These are phyloP conservation scores for Rhizophagus clarus DNA, from an alignment of 192 early-diverging fungal species.

Conservation along the genomic window DNA sequence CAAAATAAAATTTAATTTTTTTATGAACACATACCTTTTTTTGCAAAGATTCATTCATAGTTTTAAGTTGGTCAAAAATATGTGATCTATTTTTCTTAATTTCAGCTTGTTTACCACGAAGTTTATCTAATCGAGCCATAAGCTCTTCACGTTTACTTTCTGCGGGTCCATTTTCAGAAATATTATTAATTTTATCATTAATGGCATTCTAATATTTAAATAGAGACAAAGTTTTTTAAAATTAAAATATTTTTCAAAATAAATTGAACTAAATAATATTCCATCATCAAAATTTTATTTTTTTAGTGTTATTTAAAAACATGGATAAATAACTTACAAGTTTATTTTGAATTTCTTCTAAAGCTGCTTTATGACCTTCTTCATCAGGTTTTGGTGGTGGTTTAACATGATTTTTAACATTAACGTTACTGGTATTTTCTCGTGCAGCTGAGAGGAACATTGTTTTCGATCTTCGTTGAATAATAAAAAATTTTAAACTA, in stretches of 20 bases:
- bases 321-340: constrained; percentile 60
- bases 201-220: constrained; percentile 52
- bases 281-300: too few species aligned
- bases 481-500: too few species aligned
- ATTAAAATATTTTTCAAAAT: not conserved
- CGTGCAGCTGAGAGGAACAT: not conserved
- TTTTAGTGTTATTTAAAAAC: too few species aligned
- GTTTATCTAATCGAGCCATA: constrained; percentile 58
- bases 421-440: not conserved
- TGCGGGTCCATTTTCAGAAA: constrained; percentile 57
- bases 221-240: not conserved
- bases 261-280: too few species aligned
- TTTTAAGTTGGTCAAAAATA: constrained; percentile 72
- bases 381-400: constrained; percentile 52
- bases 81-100: constrained; percentile 69
- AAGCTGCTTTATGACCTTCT: constrained; percentile 49
- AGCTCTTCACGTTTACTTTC: constrained; percentile 63
- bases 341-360: constrained; percentile 55
- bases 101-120: constrained; percentile 72
- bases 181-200: constrained; percentile 56
- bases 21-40: constrained; percentile 67
- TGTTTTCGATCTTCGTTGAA: not conserved
- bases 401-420: constrained; percentile 7
- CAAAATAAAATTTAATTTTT: not conserved
- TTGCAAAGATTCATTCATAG: constrained; percentile 71